Conservation (phyloP, 2,329 filamentous ascomycete species). For the Exophiala xenobiotica region DNA sequence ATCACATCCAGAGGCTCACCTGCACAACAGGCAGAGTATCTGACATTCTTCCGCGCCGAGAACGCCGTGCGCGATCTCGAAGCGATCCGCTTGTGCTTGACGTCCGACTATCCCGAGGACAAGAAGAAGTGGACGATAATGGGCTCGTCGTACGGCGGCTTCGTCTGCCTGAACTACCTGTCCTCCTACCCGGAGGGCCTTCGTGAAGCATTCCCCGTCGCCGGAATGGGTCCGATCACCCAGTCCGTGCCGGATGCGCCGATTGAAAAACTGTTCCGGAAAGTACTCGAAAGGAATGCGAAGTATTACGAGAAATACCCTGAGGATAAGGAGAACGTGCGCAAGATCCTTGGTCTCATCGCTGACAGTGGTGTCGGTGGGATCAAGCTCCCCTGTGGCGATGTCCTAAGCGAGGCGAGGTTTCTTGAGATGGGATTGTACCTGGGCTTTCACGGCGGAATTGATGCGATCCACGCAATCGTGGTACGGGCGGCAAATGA, state of each 20-base stretch:
- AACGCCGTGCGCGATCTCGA: conserved; percentile 88
- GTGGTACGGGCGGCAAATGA: conserved; percentile 71
- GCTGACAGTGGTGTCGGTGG: conserved; percentile 45
- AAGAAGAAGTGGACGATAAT: conserved; percentile 81
- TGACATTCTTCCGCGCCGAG: conserved; percentile 83
- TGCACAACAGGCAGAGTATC: conserved; percentile 71
- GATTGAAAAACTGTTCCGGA: conserved; percentile 63
- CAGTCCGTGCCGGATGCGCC: conserved; percentile 63
- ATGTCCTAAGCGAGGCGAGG: conserved; percentile 67
- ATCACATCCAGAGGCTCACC: conserved; percentile 63
- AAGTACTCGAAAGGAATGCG: conserved; percentile 69
- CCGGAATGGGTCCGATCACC: conserved; percentile 72
- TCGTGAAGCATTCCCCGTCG: conserved; percentile 78
- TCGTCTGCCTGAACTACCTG: conserved; percentile 76
- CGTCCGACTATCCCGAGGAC: conserved; percentile 64
- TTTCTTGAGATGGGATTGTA: conserved; percentile 75
- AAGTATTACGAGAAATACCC: conserved; percentile 84
- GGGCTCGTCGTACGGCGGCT: conserved; percentile 90
- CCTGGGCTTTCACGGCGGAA: conserved; percentile 70
- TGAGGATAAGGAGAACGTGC: conserved; percentile 69
- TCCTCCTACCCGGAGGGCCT: conserved; percentile 66
- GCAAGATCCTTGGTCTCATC: conserved; percentile 65
- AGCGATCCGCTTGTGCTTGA: conserved; percentile 75
- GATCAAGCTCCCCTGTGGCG: conserved; percentile 69
- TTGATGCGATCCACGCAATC: conserved; percentile 45